Evolutionary conservation across 177 flowering plant genomes (phyloP).

Genomic region (Tripterygium wilfordii): DNA sequence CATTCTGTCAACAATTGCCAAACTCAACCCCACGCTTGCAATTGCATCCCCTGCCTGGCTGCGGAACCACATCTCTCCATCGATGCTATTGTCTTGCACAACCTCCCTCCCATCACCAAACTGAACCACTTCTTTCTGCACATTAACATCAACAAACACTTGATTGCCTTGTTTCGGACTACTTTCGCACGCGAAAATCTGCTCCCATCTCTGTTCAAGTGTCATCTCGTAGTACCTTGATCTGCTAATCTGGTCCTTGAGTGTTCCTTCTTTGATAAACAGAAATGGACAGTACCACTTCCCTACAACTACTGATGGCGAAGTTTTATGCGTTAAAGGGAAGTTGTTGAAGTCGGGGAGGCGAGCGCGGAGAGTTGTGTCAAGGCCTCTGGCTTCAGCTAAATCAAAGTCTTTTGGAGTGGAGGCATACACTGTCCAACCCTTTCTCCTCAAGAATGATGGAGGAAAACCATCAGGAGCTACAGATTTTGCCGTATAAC

Average conservation of each 20-base stretch:
- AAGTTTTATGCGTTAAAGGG: conserved; percentile 8
- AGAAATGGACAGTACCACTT: conserved; percentile 55
- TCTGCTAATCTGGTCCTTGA: conserved; percentile 17
- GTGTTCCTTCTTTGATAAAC: conserved; percentile 31
- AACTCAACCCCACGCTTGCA: conserved; percentile 38
- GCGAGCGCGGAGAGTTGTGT: conserved; percentile 21
- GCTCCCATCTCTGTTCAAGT: conserved; percentile 47
- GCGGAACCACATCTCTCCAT: conserved; percentile 35
- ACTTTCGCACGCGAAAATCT: conserved; percentile 22
- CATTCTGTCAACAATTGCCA: conserved; percentile 34
- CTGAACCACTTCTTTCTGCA: conserved; percentile 22
- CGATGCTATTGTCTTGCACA: conserved; percentile 8
- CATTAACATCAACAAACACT: conserved; percentile 24
- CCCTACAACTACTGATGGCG: conserved; percentile 33
- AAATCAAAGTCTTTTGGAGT: conserved; percentile 12
- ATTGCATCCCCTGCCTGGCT: conserved; percentile 2
- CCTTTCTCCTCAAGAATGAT: conserved; percentile 22
- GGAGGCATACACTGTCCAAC: conserved; percentile 20
- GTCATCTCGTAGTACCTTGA: conserved; percentile 40
- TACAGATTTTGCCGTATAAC: conserved; percentile 30
- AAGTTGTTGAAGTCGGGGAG: conserved; percentile 36
- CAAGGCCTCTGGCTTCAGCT: conserved; percentile 32
- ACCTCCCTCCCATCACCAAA: conserved; percentile 23
- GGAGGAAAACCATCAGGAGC: conserved; percentile 40
- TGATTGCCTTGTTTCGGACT: conserved; percentile 1